phyloP scores from a whole-genome alignment of 2,329 filamentous ascomycete species.

The Monilinia vaccinii-corymbosi region DNA sequence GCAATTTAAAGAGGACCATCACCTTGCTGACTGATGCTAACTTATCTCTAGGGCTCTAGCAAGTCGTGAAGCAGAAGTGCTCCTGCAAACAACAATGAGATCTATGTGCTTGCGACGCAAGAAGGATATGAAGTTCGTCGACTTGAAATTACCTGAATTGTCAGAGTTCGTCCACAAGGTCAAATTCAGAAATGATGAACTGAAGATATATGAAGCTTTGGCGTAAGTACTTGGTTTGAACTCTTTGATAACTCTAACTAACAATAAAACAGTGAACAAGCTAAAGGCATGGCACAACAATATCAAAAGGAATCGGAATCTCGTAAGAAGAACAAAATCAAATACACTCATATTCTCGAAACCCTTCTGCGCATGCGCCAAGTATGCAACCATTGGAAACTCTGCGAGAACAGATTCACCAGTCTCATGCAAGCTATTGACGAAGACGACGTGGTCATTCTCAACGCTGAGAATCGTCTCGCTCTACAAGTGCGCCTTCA shows the following conservation, averaged over 20 bases:
- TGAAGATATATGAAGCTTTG: constrained; percentile 67
- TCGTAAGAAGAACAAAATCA: constrained; percentile 33
- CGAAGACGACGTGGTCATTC: constrained; percentile 52
- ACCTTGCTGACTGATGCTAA: not conserved
- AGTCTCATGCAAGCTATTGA: constrained; percentile 64
- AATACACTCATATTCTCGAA: constrained; percentile 70
- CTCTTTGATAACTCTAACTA: constrained; percentile 13
- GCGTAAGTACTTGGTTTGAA: constrained; percentile 37
- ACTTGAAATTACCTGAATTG: constrained; percentile 68
- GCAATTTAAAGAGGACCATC: not conserved
- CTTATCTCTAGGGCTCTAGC: constrained; percentile 34
- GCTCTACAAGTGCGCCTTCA: constrained; percentile 69
- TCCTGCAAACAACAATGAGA: constrained; percentile 71
- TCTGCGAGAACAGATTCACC: constrained; percentile 66
- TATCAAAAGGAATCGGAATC: constrained; percentile 37
- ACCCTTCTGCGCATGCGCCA: constrained; percentile 75
- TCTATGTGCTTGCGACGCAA: constrained; percentile 71
- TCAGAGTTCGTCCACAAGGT: constrained; percentile 71
- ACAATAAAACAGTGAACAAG: constrained; percentile 48
- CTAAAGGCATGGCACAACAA: constrained; percentile 58
- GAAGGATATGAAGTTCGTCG: constrained; percentile 84
- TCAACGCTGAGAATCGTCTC: constrained; percentile 63
- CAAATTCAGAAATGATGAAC: constrained; percentile 63
- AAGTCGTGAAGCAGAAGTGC: constrained; percentile 46
- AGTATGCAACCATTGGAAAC: constrained; percentile 80